Conservation (phyloP, 345 rosid species). For the Melastoma malabathricum region DNA sequence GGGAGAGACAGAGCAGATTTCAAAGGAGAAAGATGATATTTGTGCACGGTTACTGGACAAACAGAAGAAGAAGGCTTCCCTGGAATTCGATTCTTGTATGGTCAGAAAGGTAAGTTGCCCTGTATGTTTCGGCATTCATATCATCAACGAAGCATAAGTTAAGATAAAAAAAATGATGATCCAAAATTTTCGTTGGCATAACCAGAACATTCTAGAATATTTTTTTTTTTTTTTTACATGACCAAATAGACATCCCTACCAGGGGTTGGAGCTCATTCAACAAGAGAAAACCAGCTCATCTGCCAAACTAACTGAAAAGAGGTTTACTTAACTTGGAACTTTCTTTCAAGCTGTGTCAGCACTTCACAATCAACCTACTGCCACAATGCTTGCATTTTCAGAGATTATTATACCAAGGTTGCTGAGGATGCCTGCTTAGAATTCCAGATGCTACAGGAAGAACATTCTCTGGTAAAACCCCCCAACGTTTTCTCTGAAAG, state of each 20-base stretch:
- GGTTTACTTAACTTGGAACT: slow-evolving; percentile 23
- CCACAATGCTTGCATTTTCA: slow-evolving; percentile 14
- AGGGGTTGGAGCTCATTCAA: slow-evolving; percentile 53
- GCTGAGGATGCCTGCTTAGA: slow-evolving; percentile 27
- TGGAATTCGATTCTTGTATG: slow-evolving; percentile 49
- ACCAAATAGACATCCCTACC: not conserved
- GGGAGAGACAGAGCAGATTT: slow-evolving; percentile 40
- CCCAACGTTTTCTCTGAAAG: too few relatives aligned
- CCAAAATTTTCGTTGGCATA: too few relatives aligned
- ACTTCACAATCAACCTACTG: not conserved
- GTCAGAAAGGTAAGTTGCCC: slow-evolving; percentile 36
- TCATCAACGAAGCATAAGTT: too few relatives aligned
- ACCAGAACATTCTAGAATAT: not conserved
- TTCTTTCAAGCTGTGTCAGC: not conserved
- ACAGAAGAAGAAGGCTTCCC: slow-evolving; percentile 34
- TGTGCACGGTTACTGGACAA: slow-evolving; percentile 44
- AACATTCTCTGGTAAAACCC: slow-evolving; percentile 1
- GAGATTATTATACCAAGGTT: slow-evolving; percentile 39
- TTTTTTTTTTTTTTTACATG: not conserved
- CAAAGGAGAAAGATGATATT: slow-evolving; percentile 36
- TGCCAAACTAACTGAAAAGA: slow-evolving; percentile 32
- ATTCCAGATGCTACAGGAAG: slow-evolving; percentile 52
- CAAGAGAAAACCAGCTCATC: slow-evolving; percentile 41
- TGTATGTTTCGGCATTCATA: too few relatives aligned
- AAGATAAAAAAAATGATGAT: too few relatives aligned